These are phyloP conservation scores for Mortierella sp. DNA, from an alignment of 371 early-diverging fungal species.

Conservation along the genomic window DNA sequence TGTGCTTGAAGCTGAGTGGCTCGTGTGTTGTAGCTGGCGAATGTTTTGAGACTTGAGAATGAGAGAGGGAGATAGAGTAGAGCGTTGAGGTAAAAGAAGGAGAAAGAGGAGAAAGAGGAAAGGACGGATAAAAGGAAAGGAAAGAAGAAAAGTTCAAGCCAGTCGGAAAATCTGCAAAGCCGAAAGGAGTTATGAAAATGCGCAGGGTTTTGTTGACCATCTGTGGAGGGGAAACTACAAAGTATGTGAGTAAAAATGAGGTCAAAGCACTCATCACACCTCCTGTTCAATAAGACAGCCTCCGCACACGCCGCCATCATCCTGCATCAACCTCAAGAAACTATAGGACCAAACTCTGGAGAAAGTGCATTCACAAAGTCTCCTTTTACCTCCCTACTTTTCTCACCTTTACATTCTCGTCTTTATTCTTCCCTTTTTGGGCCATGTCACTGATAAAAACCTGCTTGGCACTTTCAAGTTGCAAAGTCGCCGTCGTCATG, in stretches of 20 bases:
- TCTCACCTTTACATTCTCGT: neutral
- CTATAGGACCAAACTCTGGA: no score
- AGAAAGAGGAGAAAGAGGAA: neutral
- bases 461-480: neutral
- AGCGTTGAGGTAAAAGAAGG: neutral
- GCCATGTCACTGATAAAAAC: neutral
- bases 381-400: neutral
- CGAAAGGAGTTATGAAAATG: neutral
- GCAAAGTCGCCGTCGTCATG: neutral
- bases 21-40: neutral
- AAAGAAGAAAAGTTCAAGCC: neutral
- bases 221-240: neutral
- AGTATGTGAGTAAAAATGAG: neutral
- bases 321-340: no score
- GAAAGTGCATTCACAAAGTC: no score
- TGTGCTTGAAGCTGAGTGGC: neutral
- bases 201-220: neutral
- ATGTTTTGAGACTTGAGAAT: neutral
- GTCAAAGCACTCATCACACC: neutral
- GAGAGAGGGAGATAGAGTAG: neutral
- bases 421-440: neutral
- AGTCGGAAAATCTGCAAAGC: conserved; percentile 11
- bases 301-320: neutral
- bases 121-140: neutral
- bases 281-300: neutral